phyloP scores from a whole-genome alignment of 139 green algal species.

The Haematococcus sp. region DNA sequence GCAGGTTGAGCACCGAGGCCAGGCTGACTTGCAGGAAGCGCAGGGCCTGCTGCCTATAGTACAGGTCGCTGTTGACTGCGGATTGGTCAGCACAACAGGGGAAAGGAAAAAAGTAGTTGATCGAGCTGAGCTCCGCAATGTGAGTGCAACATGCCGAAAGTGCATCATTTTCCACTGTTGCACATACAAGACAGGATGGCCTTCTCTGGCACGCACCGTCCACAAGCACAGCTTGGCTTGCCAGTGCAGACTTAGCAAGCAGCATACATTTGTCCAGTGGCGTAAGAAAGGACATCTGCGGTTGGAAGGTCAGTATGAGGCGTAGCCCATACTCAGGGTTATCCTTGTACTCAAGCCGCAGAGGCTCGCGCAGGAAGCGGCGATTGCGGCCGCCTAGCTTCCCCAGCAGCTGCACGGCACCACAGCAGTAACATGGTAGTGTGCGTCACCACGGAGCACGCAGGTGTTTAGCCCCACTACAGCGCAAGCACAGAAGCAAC shows the following conservation, averaged over 20 bases:
- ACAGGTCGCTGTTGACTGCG: background rate
- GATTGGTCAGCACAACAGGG: no score
- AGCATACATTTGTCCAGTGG: constrained; percentile 46
- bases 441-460: no score
- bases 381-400: constrained; percentile 95
- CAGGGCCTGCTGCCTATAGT: constrained; percentile 67
- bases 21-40: constrained; percentile 84
- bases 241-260: constrained; percentile 5
- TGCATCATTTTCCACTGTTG: background rate
- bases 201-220: background rate
- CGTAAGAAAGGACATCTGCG: constrained; percentile 87
- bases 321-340: constrained; percentile 95
- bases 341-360: constrained; percentile 32
- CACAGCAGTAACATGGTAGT: no score
- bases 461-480: no score
- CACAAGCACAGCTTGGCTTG: background rate
- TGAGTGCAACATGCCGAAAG: background rate
- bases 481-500: no score
- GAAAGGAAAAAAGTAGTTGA: no score
- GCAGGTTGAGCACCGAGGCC: constrained; percentile 73
- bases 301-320: constrained; percentile 92
- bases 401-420: constrained; percentile 68
- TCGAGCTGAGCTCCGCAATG: no score
- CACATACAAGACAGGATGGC: background rate
- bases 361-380: constrained; percentile 63